Percentiles rank a stretch among this genome's conserved stretches.
These are phyloP conservation scores for Closterium sp. DNA, from an alignment of 139 green algal species.

Conservation along the genomic window DNA sequence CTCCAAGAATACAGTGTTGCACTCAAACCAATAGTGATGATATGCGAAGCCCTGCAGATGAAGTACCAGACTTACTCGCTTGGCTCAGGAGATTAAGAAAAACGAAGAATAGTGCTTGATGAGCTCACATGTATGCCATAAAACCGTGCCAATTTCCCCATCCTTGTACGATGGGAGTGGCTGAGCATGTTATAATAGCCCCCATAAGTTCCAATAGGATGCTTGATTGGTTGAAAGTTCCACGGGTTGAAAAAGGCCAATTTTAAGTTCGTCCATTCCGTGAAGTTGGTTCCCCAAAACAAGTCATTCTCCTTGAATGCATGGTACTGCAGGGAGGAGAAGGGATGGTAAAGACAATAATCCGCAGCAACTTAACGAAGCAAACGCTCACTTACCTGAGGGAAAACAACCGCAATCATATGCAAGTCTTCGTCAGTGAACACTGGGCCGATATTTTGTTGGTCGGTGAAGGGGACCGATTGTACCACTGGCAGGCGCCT, in stretches of 20 bases:
- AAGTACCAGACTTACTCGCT: background rate
- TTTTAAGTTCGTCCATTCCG: conserved; percentile 26
- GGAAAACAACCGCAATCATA: conserved; percentile 19
- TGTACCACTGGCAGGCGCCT: background rate
- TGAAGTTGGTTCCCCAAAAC: conserved; percentile 33
- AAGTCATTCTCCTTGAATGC: conserved; percentile 24
- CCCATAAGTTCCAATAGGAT: conserved; percentile 7
- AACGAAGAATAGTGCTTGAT: background rate
- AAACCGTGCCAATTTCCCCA: background rate
- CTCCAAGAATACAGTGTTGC: conserved; percentile 20
- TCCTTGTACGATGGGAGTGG: background rate
- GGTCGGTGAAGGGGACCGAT: background rate
- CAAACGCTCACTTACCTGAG: conserved; percentile 1
- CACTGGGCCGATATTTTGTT: background rate
- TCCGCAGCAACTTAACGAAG: background rate
- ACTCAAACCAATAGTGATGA: conserved; percentile 33
- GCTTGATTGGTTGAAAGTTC: conserved; percentile 24
- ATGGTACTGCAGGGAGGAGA: conserved; percentile 15
- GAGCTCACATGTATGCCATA: conserved; percentile 13
- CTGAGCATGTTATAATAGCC: conserved; percentile 26
- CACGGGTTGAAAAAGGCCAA: conserved; percentile 22
- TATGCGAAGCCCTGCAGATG: conserved; percentile 13
- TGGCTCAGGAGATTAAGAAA: background rate
- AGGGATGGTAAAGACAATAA: background rate
- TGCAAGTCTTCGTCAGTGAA: background rate